Evolutionary conservation across 2,329 filamentous ascomycete genomes (phyloP), one percentile per base, ranked within the genome.

Genomic region (Neonectria ditissima): DNA sequence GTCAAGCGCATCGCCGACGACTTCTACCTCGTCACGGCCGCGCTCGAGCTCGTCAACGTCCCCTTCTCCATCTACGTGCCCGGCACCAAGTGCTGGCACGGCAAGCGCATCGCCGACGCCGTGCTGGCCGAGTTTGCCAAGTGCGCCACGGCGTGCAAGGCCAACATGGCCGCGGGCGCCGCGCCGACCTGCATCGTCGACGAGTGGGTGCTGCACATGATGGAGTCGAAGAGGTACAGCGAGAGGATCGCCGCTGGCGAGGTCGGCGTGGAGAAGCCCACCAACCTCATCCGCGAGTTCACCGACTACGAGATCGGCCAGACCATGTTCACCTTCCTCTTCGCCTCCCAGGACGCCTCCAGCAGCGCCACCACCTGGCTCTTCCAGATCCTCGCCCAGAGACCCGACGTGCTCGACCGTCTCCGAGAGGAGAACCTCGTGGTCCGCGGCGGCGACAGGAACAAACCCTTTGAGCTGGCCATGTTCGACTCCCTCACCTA

Each of bases 41-140:
- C 92, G 0, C 84, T 94, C 45, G 92, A 94, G 77, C 84, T 94
- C 22, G 92, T 94, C 81, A 94, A 94, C 79, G 88, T 94, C 72
- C 91, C 92, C 4, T 60, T 83, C 0, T 82, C 80, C 0, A 87
- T 94, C 73, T 92, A 93, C 70, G 77, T 94, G 14, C 92, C 91
- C 0, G 92, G 86, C 78, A 92, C 90, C 58, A 92, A 92, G 81
- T 86, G 86, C 4, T 94, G 91, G 91, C 87, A 88, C 59, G 92
- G 92, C 48, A 93, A 93, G 80, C 91, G 91, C 72, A 87, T 86
- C 5, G 88, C 91, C 30, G 89, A 93, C 71, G 89, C 89, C 77
- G 90, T 93, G 1, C 81, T 91, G 22, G 84, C 82, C 14, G 91
- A 92, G 71, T 94, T 94, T 71, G 80, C 87, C 52, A 88, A 87